These are phyloP conservation scores for Amphichorda felina DNA, from an alignment of 2,329 filamentous ascomycete species.

Conservation along the genomic window DNA sequence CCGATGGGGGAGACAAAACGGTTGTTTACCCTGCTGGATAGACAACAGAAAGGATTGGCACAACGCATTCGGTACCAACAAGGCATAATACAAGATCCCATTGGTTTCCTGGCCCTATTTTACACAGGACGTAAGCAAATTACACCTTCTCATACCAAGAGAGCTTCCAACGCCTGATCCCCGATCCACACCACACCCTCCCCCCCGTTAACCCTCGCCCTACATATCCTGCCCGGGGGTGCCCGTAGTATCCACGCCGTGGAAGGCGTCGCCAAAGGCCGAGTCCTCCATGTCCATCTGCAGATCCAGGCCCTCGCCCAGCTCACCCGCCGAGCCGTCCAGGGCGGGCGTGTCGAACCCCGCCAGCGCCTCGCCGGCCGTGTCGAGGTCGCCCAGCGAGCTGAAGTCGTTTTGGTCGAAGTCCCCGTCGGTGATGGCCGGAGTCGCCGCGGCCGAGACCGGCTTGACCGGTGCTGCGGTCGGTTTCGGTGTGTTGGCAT, in stretches of 20 bases:
- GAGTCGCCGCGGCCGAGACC: constrained; percentile 30
- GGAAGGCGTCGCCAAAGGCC: constrained; percentile 76
- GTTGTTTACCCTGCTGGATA: too few relatives aligned
- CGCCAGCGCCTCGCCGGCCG: constrained; percentile 59
- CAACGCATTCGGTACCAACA: too few relatives aligned
- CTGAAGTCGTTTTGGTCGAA: constrained; percentile 50
- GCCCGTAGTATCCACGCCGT: constrained; percentile 38
- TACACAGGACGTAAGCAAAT: too few relatives aligned
- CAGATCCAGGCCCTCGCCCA: constrained; percentile 45
- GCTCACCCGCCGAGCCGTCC: constrained; percentile 27
- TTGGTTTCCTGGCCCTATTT: not conserved
- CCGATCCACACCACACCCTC: not conserved
- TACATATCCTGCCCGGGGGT: constrained; percentile 25
- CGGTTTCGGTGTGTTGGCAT: constrained; percentile 3
- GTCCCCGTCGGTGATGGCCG: constrained; percentile 24
- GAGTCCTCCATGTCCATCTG: constrained; percentile 65
- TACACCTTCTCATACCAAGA: too few relatives aligned
- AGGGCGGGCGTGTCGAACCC: constrained; percentile 46
- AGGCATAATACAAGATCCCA: too few relatives aligned
- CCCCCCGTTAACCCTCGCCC: not conserved
- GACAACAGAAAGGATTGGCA: too few relatives aligned
- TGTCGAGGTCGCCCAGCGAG: constrained; percentile 54
- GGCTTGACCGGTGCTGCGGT: constrained; percentile 13
- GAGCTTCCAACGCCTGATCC: not conserved
- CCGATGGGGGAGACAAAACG: too few relatives aligned